Conservation (phyloP, 805 yeast species). For the Yamadazyma scolyti region DNA sequence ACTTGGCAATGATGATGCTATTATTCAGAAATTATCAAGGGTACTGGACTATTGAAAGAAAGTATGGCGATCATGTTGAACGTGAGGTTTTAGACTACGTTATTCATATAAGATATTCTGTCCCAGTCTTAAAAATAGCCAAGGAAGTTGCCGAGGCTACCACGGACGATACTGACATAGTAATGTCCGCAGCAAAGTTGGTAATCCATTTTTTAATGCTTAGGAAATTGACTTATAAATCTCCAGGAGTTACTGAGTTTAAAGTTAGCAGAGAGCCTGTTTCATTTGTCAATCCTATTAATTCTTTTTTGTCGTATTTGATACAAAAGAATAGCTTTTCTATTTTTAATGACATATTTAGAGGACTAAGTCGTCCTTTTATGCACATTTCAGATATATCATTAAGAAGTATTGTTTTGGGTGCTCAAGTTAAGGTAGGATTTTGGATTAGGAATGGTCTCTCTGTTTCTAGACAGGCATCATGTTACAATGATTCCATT, state of each 20-base stretch:
- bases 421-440: constrained; percentile 58
- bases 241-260: constrained; percentile 30
- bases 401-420: constrained; percentile 56
- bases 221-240: constrained; percentile 19
- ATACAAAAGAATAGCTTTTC: constrained; percentile 29
- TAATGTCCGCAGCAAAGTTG: constrained; percentile 30
- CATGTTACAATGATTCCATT: constrained; percentile 41
- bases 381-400: constrained; percentile 52
- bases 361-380: constrained; percentile 27
- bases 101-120: constrained; percentile 46
- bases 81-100: constrained; percentile 50
- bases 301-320: constrained; percentile 49
- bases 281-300: constrained; percentile 59
- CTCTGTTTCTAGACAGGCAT: constrained; percentile 48
- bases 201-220: constrained; percentile 25
- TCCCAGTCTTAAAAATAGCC: constrained; percentile 41
- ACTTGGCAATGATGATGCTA: constrained; percentile 39
- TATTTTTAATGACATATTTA: constrained; percentile 12
- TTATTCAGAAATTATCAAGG: constrained; percentile 58
- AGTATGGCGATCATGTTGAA: constrained; percentile 66
- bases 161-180: constrained; percentile 6
- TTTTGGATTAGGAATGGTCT: constrained; percentile 76
- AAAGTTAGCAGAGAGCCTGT: constrained; percentile 47
- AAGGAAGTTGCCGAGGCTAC: constrained; percentile 26
- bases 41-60: constrained; percentile 51